Evolutionary conservation across 352 stramenopile genomes (phyloP).

Genomic region (Phytophthora ramorum): DNA sequence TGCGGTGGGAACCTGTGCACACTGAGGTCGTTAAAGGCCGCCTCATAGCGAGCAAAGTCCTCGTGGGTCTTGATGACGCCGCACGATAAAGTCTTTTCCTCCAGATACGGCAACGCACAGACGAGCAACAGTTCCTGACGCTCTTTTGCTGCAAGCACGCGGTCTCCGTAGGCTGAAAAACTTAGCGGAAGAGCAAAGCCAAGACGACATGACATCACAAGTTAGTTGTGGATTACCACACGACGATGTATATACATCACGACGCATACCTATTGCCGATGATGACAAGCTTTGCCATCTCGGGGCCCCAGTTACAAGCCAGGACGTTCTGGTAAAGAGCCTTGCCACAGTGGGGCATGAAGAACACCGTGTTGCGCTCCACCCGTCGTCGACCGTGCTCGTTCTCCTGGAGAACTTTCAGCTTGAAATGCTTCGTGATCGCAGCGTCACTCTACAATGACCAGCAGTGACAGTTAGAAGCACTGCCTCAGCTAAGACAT

Average conservation of each 20-base stretch:
- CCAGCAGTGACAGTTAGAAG: conserved; percentile 1
- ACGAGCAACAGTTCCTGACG: conserved; percentile 58
- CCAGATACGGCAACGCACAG: conserved; percentile 53
- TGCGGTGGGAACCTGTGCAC: conserved; percentile 31
- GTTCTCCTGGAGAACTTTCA: conserved; percentile 66
- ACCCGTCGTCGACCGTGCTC: conserved; percentile 60
- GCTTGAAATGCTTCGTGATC: conserved; percentile 51
- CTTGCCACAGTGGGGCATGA: conserved; percentile 92
- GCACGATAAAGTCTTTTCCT: conserved; percentile 50
- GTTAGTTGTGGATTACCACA: conserved; percentile 8
- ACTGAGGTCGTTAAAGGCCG: conserved; percentile 79
- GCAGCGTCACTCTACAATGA: conserved; percentile 57
- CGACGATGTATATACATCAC: not conserved
- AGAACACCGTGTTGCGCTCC: conserved; percentile 77
- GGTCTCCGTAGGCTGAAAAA: conserved; percentile 82
- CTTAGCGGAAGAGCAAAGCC: conserved; percentile 29
- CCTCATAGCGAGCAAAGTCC: conserved; percentile 70
- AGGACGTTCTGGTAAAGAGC: conserved; percentile 92
- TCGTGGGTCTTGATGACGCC: conserved; percentile 54
- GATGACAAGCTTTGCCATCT: conserved; percentile 59
- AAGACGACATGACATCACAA: not conserved
- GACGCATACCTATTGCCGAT: conserved; percentile 83
- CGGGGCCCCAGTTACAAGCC: conserved; percentile 73
- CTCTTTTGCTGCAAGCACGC: conserved; percentile 52
- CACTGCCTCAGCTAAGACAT: not conserved